These are phyloP conservation scores for Aspergillus asperescens DNA, from an alignment of 495 filamentous ascomycete genomes.

Conservation along the genomic window DNA sequence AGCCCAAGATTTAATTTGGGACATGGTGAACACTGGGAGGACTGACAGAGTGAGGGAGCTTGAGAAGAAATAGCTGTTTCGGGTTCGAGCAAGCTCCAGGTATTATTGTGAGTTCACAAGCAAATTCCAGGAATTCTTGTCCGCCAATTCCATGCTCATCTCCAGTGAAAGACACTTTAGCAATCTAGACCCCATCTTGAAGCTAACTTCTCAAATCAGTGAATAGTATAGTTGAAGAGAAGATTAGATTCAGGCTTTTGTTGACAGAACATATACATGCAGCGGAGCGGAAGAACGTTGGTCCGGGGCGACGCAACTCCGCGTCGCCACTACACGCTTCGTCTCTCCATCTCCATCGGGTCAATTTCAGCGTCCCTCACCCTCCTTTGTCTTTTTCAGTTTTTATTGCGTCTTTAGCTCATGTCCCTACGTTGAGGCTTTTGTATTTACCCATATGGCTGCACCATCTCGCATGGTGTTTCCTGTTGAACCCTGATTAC, in stretches of 20 bases:
- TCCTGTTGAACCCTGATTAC: constrained; percentile 14
- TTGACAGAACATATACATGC: neutral
- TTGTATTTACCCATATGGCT: constrained; percentile 18
- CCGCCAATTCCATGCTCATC: too few species aligned
- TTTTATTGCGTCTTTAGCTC: neutral
- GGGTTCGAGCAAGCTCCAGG: too few species aligned
- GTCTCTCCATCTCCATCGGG: neutral
- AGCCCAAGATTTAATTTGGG: too few species aligned
- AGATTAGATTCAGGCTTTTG: too few species aligned
- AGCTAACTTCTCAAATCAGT: neutral
- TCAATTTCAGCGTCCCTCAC: neutral
- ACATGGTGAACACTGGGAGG: too few species aligned
- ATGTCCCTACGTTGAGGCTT: neutral
- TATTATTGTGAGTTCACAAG: too few species aligned
- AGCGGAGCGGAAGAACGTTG: neutral
- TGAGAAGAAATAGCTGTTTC: too few species aligned
- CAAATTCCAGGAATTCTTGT: too few species aligned
- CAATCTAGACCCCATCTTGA: too few species aligned
- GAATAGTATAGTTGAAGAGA: neutral
- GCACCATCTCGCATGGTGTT: constrained; percentile 20
- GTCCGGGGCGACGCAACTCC: neutral
- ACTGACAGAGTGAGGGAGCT: too few species aligned
- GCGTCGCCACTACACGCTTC: neutral
- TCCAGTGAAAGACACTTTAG: too few species aligned
- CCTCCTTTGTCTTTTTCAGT: neutral